Conservation (phyloP, 1,139 yeast genomes). For the Entelexis paramagnoliae region DNA sequence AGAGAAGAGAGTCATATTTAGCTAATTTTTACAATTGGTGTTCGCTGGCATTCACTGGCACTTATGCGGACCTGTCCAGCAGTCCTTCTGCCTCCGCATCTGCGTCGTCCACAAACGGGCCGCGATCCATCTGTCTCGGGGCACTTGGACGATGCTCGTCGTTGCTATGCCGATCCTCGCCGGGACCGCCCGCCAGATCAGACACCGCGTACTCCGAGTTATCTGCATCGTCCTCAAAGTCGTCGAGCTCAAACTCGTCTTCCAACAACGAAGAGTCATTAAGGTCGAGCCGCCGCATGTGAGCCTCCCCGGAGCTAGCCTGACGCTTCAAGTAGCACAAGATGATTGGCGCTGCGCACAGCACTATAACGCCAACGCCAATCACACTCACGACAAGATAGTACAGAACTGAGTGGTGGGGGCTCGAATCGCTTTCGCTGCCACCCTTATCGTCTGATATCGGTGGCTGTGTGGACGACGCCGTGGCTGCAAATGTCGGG, state of each 20-base stretch:
- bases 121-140: not conserved
- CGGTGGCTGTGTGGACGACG: not conserved
- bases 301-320: not conserved
- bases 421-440: not conserved
- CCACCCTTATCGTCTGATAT: not conserved
- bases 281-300: not conserved
- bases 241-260: conserved; percentile 13
- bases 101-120: not conserved
- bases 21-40: not conserved
- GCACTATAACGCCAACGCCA: conserved; percentile 11
- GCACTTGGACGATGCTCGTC: not conserved
- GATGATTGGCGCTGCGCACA: conserved; percentile 11
- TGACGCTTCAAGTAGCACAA: conserved; percentile 8
- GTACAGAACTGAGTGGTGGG: conserved; percentile 13
- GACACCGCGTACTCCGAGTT: not conserved
- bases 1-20: too few species aligned
- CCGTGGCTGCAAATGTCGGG: too few species aligned
- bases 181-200: not conserved
- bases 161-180: not conserved
- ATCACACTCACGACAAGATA: conserved; percentile 11
- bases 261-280: conserved; percentile 4
- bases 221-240: conserved; percentile 3
- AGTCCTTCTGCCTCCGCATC: not conserved
- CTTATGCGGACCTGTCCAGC: not conserved
- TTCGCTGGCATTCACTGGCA: not conserved